Evolutionary conservation across 768 basidiomycete species (phyloP), one percentile per base, ranked within the genome.

Genomic region (Austroboletus festivus): DNA sequence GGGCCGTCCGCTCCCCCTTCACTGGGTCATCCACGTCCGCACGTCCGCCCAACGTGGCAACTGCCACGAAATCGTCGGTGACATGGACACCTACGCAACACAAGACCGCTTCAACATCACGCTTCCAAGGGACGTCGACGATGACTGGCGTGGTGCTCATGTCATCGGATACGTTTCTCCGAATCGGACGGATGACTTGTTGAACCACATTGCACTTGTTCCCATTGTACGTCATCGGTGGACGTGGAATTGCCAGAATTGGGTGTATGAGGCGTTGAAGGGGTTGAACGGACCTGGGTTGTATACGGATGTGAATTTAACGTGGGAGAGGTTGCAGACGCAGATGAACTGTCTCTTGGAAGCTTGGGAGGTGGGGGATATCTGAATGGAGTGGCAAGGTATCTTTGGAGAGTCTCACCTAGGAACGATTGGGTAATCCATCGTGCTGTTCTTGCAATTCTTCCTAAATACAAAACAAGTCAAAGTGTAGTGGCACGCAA

Each of bases 11-110:
- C n/a, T 45, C 18, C 65, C 54, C n/a, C 44, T 67, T 1, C 64
- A 68, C 51, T 66, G 66, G 61, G 44, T 57, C 38, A 57, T 66
- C 51, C 13, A 56, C 48, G 35, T 66, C 44, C 66, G 56, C 20
- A 66, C 54, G 22, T 51, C 53, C 13, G 23, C 50, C 5, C 0
- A 22, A 0, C 50, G 52, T 8, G 63, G 65, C 2, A 66, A 68
- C 48, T 47, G 38, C 8, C 12, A 28, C 52, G 56, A 68, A 37
- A 40, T 66, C 31, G 47, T 62, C 2, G 66, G 66, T 4, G 57
- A 58, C 54, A 61, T 38, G 1, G 23, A 68, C 10, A 64, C 57
- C 0, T 68, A 52, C 37, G 22, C 51, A 4, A 48, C 53, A 1
- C 55, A 53, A 16, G 50, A 53, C 38, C 47, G 39, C 0, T 53